Conservation (phyloP, 257 asterid genomes). For the Nicotiana otophora region DNA sequence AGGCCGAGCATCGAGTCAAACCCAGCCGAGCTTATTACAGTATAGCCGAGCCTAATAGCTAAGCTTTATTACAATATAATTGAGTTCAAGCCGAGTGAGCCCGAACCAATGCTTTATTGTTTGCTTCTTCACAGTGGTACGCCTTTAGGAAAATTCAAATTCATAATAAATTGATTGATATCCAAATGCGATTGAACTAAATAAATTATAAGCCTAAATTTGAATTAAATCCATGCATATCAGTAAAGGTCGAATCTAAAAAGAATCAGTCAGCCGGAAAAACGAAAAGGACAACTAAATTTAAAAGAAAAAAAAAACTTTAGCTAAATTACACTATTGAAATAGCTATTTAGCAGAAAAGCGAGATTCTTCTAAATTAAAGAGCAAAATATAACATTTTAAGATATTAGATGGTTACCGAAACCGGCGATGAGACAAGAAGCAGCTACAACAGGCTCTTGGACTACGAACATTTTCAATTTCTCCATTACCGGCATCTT, state of each 20-base stretch:
- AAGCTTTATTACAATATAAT: neutral
- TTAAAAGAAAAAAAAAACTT: neutral
- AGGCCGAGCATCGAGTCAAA: neutral
- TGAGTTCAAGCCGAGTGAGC: neutral
- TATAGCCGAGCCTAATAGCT: neutral
- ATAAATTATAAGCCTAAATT: neutral
- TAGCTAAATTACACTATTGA: neutral
- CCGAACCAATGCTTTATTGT: neutral
- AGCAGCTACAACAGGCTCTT: conserved; percentile 83
- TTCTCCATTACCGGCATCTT: conserved; percentile 71
- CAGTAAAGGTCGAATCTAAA: neutral
- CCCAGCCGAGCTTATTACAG: neutral
- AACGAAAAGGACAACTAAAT: neutral
- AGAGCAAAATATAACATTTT: neutral
- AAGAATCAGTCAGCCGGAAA: neutral
- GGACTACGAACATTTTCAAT: conserved; percentile 65
- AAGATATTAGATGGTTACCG: conserved; percentile 30
- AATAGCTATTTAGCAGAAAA: neutral
- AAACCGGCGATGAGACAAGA: conserved; percentile 82
- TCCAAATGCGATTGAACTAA: neutral
- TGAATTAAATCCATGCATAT: neutral
- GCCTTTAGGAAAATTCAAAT: neutral
- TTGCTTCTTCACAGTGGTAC: neutral
- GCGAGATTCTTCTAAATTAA: neutral
- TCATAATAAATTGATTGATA: neutral